Evolutionary conservation across 2,329 filamentous ascomycete genomes (phyloP), one percentile per base, ranked within the genome.

Genomic region (Diplodia seriata): DNA sequence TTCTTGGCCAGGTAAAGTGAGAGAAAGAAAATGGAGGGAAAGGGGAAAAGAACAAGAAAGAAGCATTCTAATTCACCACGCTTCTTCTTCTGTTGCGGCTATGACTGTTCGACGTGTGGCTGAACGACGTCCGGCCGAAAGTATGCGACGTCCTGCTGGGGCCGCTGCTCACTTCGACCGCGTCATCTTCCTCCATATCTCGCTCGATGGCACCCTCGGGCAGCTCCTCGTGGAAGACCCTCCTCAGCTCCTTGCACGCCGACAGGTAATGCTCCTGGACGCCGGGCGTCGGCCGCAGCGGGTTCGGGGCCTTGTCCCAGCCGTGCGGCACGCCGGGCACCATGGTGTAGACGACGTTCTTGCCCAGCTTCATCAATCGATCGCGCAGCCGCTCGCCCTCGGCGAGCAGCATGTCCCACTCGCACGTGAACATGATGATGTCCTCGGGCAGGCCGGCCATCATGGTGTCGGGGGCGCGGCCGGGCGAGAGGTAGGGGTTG

Each of bases 271-370:
- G 78, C 66, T 82, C 79, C 71, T 84, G 78, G n/a, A 85, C 82
- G 29, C 83, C 83, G 1, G 80, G 79, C 2, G 83, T 83, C 40
- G 83, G 83, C 66, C 81, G 82, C 29, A 86, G 74, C 4, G 87
- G 87, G 72, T 89, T 89, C 0, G 88, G 87, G 33, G 85, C 85
- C 77, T 90, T 91, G 72, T 91, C 89, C 84, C 89, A 91, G 0
- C 84, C 88, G 73, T 90, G 89, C 33, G 84, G 83, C 26, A 88
- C 87, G 2, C 82, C 86, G 3, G 81, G 78, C 2, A 90, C 83
- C 77, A 88, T 85, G 31, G 83, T 84, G 71, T 88, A 89, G 63
- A 81, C 79, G 1, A 90, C 85, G 8, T 82, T 81, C 77, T 89
- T 90, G 29, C 80, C 80, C 5, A 87, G 76, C 1, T 81, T 80